Conservation (phyloP, 2,329 filamentous ascomycete genomes). For the Akanthomyces dipterigenus region DNA sequence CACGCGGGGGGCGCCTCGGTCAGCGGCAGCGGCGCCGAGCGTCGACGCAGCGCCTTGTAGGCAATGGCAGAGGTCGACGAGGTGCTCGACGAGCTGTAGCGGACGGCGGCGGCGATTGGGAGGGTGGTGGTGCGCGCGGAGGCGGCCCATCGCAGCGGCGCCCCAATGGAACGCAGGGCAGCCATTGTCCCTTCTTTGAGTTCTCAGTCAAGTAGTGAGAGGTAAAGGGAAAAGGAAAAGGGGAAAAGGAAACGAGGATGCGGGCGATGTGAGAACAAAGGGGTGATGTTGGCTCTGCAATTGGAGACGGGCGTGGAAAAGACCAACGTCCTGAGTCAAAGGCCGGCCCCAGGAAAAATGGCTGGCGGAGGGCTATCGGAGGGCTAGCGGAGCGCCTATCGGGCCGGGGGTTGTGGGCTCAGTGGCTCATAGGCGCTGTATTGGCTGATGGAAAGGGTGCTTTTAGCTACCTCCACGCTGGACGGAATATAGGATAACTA, state of each 20-base stretch:
- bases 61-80: slow-evolving; percentile 88
- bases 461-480: background rate
- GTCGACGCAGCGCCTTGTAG: slow-evolving; percentile 93
- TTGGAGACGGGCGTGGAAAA: background rate
- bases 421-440: background rate
- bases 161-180: slow-evolving; percentile 36
- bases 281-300: background rate
- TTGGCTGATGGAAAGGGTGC: background rate
- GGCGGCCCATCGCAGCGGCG: slow-evolving; percentile 32
- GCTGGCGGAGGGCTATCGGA: slow-evolving; percentile 12
- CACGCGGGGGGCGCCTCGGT: slow-evolving; percentile 68
- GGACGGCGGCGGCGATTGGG: slow-evolving; percentile 23
- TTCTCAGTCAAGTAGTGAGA: background rate
- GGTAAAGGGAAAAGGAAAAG: background rate
- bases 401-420: background rate
- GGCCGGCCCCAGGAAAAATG: background rate
- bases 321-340: background rate
- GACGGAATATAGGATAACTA: background rate
- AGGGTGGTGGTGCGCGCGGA: slow-evolving; percentile 20
- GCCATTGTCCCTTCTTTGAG: slow-evolving; percentile 30
- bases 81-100: slow-evolving; percentile 40
- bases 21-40: slow-evolving; percentile 77
- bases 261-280: background rate
- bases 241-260: background rate
- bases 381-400: slow-evolving; percentile 6